Percentiles rank a stretch among this genome's conserved stretches.
Evolutionary conservation across 371 early-diverging fungal genomes (phyloP).

Genomic region (Apophysomyces ossiformis): DNA sequence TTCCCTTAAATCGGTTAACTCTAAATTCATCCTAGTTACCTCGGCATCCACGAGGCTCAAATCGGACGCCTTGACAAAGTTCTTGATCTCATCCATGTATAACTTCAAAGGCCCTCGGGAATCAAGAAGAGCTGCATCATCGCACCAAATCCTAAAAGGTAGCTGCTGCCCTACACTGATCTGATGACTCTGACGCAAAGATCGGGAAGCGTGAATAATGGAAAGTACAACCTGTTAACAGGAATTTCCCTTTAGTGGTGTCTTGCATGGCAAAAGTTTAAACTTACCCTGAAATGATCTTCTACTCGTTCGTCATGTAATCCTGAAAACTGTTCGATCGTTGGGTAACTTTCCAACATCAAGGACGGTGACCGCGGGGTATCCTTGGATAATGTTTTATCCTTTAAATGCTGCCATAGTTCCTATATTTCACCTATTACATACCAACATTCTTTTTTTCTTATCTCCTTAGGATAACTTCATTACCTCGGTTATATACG

Average conservation of each 20-base stretch:
- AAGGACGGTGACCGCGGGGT: constrained; percentile 41
- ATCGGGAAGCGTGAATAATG: constrained; percentile 68
- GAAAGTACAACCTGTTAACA: constrained; percentile 46
- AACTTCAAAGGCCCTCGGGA: constrained; percentile 34
- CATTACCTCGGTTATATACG: constrained; percentile 97
- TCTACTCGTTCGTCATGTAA: constrained; percentile 55
- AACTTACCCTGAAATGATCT: constrained; percentile 56
- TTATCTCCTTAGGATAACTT: neutral
- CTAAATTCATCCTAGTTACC: constrained; percentile 19
- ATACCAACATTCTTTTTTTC: neutral
- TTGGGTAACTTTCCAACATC: constrained; percentile 63
- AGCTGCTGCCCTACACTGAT: constrained; percentile 54
- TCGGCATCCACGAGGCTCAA: constrained; percentile 26
- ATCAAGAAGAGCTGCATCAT: constrained; percentile 33
- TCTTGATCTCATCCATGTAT: constrained; percentile 48
- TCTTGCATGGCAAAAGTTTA: neutral
- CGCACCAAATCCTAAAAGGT: constrained; percentile 57
- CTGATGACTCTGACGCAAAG: constrained; percentile 66
- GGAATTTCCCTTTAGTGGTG: neutral
- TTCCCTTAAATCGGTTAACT: neutral
- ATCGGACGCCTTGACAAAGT: constrained; percentile 52
- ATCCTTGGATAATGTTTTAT: constrained; percentile 17
- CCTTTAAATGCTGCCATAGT: constrained; percentile 62
- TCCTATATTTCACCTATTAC: constrained; percentile 39
- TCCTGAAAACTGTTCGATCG: constrained; percentile 27